Evolutionary conservation across 805 yeast genomes (phyloP).

Genomic region (Candida saitoana): DNA sequence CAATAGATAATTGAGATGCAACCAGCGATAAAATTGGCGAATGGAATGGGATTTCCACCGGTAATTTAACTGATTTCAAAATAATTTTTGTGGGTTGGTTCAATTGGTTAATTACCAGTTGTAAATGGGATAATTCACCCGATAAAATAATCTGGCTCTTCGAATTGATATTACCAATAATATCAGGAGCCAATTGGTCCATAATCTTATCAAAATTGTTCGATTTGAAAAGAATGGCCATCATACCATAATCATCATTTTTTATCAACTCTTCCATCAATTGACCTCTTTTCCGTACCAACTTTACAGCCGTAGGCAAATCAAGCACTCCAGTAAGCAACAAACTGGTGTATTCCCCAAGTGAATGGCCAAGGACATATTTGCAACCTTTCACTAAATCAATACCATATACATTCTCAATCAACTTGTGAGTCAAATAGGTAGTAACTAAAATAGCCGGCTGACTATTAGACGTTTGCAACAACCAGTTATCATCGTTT

Average conservation of each 20-base stretch:
- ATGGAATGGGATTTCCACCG: constrained; percentile 53
- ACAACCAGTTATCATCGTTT: constrained; percentile 18
- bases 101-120: constrained; percentile 16
- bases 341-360: constrained; percentile 49
- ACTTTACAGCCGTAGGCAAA: constrained; percentile 30
- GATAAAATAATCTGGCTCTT: constrained; percentile 40
- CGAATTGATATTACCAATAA: constrained; percentile 48
- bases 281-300: constrained; percentile 44
- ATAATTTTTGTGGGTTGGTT: constrained; percentile 15
- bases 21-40: constrained; percentile 36
- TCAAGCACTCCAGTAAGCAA: constrained; percentile 32
- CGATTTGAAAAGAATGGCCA: constrained; percentile 29
- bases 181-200: constrained; percentile 11
- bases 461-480: constrained; percentile 46
- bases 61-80: constrained; percentile 20
- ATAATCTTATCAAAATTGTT: constrained; percentile 18
- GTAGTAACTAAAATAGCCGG: constrained; percentile 49
- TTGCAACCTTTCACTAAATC: constrained; percentile 14
- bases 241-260: constrained; percentile 25
- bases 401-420: constrained; percentile 16
- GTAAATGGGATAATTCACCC: constrained; percentile 31
- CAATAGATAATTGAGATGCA: constrained; percentile 27
- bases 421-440: constrained; percentile 21
- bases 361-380: constrained; percentile 44
- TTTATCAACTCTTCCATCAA: constrained; percentile 35